Percentiles rank a stretch among this genome's conserved stretches.
Evolutionary conservation across 345 rosid species (phyloP).

Genomic region (Viola odorata): DNA sequence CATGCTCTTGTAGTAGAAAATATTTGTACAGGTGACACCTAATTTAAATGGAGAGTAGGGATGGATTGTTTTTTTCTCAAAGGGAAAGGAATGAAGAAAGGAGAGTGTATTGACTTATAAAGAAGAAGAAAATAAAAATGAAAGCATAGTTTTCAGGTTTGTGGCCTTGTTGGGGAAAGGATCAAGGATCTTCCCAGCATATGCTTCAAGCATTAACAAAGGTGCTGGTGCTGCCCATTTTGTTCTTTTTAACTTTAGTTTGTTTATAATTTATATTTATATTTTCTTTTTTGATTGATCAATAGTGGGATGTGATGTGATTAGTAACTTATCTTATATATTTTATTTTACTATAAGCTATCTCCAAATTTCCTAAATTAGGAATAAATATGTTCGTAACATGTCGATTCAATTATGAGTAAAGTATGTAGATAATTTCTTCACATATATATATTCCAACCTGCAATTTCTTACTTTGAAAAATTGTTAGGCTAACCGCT

Average conservation of each 20-base stretch:
- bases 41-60: neutral
- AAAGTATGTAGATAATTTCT: too few relatives aligned
- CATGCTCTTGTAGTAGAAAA: too few relatives aligned
- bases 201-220: slow-evolving; percentile 37
- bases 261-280: neutral
- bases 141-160: neutral
- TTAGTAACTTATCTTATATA: too few relatives aligned
- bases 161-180: neutral
- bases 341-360: too few relatives aligned
- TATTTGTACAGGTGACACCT: neutral
- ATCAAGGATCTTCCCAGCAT: slow-evolving; percentile 37
- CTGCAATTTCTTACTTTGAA: too few relatives aligned
- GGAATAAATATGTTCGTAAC: too few relatives aligned
- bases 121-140: neutral
- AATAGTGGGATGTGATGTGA: neutral
- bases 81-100: slow-evolving; percentile 7
- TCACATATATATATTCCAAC: too few relatives aligned
- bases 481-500: too few relatives aligned
- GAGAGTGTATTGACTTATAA: slow-evolving; percentile 11
- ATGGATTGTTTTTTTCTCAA: slow-evolving; percentile 11
- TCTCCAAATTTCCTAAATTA: too few relatives aligned
- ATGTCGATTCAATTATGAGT: too few relatives aligned
- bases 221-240: slow-evolving; percentile 10
- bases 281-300: slow-evolving; percentile 3
- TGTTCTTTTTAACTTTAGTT: slow-evolving; percentile 5